Conservation (phyloP, 2,329 filamentous ascomycete species). For the Pseudogymnoascus sp. region DNA sequence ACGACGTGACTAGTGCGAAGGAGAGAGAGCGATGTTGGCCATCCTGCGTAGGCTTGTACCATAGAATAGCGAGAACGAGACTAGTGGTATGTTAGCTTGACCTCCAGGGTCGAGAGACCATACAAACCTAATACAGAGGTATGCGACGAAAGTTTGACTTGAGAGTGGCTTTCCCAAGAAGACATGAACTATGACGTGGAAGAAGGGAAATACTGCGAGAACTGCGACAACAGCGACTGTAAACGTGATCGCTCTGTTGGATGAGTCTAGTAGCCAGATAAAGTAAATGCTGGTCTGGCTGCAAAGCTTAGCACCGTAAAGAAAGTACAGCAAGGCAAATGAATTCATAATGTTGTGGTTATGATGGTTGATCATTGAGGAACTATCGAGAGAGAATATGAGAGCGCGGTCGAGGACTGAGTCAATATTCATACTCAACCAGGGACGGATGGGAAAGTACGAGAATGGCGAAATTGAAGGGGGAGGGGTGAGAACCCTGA, state of each 20-base stretch:
- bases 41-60: slow-evolving; percentile 13
- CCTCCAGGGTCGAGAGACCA: neutral
- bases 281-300: slow-evolving; percentile 12
- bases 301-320: slow-evolving; percentile 12
- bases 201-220: slow-evolving; percentile 6
- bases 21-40: slow-evolving; percentile 9
- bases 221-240: neutral
- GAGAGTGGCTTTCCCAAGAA: slow-evolving; percentile 8
- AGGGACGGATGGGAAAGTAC: neutral
- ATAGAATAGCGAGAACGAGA: slow-evolving; percentile 12
- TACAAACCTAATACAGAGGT: slow-evolving; percentile 13
- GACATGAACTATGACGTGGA: slow-evolving; percentile 10
- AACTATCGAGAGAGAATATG: too few species aligned
- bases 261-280: slow-evolving; percentile 12
- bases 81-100: neutral
- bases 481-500: neutral
- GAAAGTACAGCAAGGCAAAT: slow-evolving; percentile 12
- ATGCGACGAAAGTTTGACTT: slow-evolving; percentile 2
- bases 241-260: slow-evolving; percentile 10
- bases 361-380: too few species aligned
- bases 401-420: too few species aligned
- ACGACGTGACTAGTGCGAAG: slow-evolving; percentile 13
- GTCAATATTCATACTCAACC: too few species aligned
- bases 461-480: neutral
- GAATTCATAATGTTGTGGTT: slow-evolving; percentile 4